Evolutionary conservation across 352 stramenopile genomes (phyloP).

Genomic region (Hyaloperonospora brassicae): DNA sequence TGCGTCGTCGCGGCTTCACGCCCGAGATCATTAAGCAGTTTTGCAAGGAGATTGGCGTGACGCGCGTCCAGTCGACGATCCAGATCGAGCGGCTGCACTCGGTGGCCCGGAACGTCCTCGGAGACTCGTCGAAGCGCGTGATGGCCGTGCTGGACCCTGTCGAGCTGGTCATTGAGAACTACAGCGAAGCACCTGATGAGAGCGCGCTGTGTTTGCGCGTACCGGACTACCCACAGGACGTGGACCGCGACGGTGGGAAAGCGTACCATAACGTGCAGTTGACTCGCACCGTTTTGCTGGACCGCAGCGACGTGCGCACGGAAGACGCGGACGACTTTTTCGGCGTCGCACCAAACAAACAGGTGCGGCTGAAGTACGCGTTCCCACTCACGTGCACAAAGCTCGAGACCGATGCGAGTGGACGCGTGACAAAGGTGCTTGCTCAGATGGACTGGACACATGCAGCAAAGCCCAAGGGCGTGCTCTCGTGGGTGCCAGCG

Average conservation of each 20-base stretch:
- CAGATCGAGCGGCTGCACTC: constrained; percentile 76
- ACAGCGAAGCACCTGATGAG: constrained; percentile 31
- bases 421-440: constrained; percentile 48
- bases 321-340: constrained; percentile 88
- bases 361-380: constrained; percentile 95
- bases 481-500: constrained; percentile 93
- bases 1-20: constrained; percentile 79
- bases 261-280: constrained; percentile 57
- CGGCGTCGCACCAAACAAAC: constrained; percentile 91
- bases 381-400: constrained; percentile 90
- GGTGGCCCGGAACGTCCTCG: constrained; percentile 58
- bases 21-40: constrained; percentile 83
- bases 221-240: constrained; percentile 69
- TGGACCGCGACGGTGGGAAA: constrained; percentile 40
- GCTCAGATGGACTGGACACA: constrained; percentile 63
- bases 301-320: constrained; percentile 60
- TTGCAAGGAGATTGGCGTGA: constrained; percentile 83
- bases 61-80: constrained; percentile 80
- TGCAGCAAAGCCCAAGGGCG: constrained; percentile 89
- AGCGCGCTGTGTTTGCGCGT: constrained; percentile 42
- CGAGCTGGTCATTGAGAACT: constrained; percentile 70
- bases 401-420: constrained; percentile 63
- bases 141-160: constrained; percentile 77
- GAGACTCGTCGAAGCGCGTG: constrained; percentile 66
- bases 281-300: constrained; percentile 55